Evolutionary conservation across 345 rosid genomes (phyloP).

Genomic region (Crucihimalaya himalaica): DNA sequence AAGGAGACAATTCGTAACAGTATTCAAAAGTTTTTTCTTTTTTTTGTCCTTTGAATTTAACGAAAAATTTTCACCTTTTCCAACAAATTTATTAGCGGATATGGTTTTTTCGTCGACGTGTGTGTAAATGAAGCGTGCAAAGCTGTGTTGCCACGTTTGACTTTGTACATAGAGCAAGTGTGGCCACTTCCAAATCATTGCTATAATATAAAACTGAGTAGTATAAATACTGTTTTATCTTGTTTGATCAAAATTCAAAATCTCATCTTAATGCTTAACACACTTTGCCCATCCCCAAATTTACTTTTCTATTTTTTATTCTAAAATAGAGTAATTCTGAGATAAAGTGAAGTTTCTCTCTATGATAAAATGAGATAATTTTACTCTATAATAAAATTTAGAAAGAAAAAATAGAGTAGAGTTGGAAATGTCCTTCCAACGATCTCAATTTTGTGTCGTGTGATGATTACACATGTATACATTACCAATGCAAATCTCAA

Average conservation of each 20-base stretch:
- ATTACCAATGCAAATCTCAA: not conserved
- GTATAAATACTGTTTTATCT: not conserved
- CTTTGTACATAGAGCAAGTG: constrained; percentile 12
- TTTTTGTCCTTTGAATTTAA: not conserved
- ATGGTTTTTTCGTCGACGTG: constrained; percentile 36
- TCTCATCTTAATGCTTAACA: too few species aligned
- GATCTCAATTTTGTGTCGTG: not conserved
- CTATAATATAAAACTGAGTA: too few species aligned
- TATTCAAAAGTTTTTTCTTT: not conserved
- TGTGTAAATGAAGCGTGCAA: constrained; percentile 39
- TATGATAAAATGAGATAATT: too few species aligned
- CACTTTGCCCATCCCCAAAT: too few species aligned
- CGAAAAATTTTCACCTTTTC: not conserved
- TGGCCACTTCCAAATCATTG: constrained; percentile 29
- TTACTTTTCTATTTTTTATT: too few species aligned
- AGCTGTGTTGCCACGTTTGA: constrained; percentile 42
- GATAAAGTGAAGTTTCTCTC: too few species aligned
- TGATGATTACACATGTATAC: not conserved
- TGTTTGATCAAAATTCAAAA: not conserved
- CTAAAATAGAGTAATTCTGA: too few species aligned
- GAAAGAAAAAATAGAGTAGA: too few species aligned
- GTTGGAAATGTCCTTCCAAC: not conserved
- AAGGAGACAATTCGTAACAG: constrained; percentile 28
- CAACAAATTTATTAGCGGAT: constrained; percentile 31
- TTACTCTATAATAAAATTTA: too few species aligned